A percentile compares a stretch with the other conserved stretches of the same genome.
Evolutionary conservation across 1,139 yeast genomes (phyloP).

Genomic region (Debaryomyces fabryi): DNA sequence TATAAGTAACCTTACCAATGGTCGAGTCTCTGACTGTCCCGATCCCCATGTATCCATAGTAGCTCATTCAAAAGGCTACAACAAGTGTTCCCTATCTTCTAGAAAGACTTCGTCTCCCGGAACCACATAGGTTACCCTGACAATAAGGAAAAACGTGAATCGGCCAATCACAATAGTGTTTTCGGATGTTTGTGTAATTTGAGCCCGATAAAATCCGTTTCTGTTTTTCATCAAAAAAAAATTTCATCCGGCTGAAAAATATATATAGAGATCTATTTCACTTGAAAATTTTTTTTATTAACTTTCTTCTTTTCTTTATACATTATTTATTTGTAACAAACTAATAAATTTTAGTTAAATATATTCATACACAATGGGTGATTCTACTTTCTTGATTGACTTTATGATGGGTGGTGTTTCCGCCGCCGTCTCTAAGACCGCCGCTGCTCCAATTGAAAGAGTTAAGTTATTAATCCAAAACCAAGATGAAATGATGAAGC

Average conservation of each 20-base stretch:
- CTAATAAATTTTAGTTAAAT: conserved; percentile 12
- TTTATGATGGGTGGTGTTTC: conserved; percentile 60
- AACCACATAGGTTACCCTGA: conserved; percentile 8
- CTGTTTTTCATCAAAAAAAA: conserved; percentile 6
- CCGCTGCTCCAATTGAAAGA: conserved; percentile 60
- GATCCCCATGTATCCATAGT: not conserved
- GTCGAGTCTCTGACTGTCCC: not conserved
- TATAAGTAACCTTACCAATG: not conserved
- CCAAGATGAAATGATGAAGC: conserved; percentile 58
- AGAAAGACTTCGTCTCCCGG: not conserved
- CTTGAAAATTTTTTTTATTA: conserved; percentile 11
- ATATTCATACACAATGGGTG: conserved; percentile 26
- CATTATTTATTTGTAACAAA: conserved; percentile 7
- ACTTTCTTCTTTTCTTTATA: conserved; percentile 13
- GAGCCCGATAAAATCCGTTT: conserved; percentile 10
- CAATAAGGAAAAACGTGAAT: conserved; percentile 1
- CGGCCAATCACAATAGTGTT: conserved; percentile 4
- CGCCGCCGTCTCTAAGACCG: conserved; percentile 60
- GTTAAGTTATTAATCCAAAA: conserved; percentile 56
- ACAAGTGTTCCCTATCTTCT: not conserved
- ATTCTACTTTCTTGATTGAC: conserved; percentile 37
- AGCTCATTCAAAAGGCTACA: not conserved
- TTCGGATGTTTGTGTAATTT: conserved; percentile 6
- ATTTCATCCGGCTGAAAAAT: conserved; percentile 7
- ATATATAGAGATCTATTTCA: conserved; percentile 11